Percentiles rank a stretch among this genome's conserved stretches.
phyloP scores from a whole-genome alignment of 805 yeast species.

The Ogataea ramenticola region DNA sequence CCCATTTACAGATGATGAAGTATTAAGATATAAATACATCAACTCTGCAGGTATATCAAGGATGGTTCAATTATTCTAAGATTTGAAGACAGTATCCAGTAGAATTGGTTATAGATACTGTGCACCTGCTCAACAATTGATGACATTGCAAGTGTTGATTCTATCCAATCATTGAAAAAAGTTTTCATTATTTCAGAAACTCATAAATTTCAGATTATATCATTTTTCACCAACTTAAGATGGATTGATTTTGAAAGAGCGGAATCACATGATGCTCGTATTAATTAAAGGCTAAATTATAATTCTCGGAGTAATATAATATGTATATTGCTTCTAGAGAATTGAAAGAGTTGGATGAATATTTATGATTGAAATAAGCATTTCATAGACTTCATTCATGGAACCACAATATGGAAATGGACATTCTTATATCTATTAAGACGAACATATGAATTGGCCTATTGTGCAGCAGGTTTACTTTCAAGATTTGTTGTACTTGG shows the following conservation, averaged over 20 bases:
- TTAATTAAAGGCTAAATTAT: conserved; percentile 65
- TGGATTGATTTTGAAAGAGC: conserved; percentile 84
- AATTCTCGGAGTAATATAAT: conserved; percentile 51
- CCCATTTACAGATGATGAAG: conserved; percentile 79
- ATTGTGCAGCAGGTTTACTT: conserved; percentile 87
- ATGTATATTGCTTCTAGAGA: conserved; percentile 54
- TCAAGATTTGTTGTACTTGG: conserved; percentile 85
- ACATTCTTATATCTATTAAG: conserved; percentile 82
- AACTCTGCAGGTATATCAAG: conserved; percentile 87
- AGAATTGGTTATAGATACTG: conserved; percentile 89
- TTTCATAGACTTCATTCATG: conserved; percentile 78
- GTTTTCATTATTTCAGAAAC: conserved; percentile 77
- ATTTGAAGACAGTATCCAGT: conserved; percentile 89
- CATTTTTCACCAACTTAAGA: conserved; percentile 67
- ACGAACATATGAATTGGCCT: conserved; percentile 90
- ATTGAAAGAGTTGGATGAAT: conserved; percentile 24
- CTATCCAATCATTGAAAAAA: conserved; percentile 80
- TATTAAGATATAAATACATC: conserved; percentile 80
- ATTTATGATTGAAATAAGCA: conserved; percentile 65
- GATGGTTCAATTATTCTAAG: conserved; percentile 91
- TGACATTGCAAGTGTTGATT: conserved; percentile 91
- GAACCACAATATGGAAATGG: conserved; percentile 96
- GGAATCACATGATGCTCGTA: conserved; percentile 81
- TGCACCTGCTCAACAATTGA: conserved; percentile 90
- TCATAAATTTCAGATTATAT: conserved; percentile 84